A percentile compares a stretch with the other conserved stretches of the same genome.
Evolutionary conservation across 1,284 basidiomycete species (phyloP).

Genomic region (Trametes pubescens): DNA sequence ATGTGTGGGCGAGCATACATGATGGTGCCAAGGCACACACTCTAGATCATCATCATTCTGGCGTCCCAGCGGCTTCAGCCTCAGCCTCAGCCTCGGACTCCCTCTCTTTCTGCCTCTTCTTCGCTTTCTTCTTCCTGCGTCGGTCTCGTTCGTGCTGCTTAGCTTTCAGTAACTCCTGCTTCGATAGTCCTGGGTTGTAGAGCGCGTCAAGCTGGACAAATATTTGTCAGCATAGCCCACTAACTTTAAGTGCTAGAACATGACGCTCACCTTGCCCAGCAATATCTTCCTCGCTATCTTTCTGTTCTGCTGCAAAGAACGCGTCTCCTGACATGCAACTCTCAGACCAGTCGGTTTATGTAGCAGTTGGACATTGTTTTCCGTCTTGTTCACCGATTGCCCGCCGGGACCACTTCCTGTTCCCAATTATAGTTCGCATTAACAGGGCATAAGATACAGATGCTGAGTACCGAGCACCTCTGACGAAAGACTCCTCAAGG

Average conservation of each 20-base stretch:
- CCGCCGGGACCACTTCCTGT: conserved; percentile 85
- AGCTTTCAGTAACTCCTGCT: conserved; percentile 68
- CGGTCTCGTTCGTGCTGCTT: conserved; percentile 78
- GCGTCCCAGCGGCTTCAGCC: neutral
- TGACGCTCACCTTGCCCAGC: conserved; percentile 69
- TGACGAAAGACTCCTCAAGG: conserved; percentile 78
- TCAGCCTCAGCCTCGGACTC: conserved; percentile 4
- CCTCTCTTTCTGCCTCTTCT: conserved; percentile 39
- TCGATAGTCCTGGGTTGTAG: conserved; percentile 79
- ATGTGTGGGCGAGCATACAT: too few species aligned
- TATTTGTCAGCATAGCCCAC: neutral
- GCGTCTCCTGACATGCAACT: conserved; percentile 81
- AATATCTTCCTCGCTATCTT: conserved; percentile 72
- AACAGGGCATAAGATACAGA: conserved; percentile 28
- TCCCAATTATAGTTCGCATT: conserved; percentile 25
- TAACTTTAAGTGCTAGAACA: too few species aligned
- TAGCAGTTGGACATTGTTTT: conserved; percentile 82
- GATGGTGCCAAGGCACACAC: too few species aligned
- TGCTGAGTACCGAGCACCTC: conserved; percentile 54
- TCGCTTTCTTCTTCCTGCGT: conserved; percentile 68
- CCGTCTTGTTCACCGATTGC: conserved; percentile 87
- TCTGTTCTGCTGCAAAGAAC: conserved; percentile 75
- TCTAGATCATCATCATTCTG: too few species aligned
- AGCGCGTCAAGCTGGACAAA: conserved; percentile 67
- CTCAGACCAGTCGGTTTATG: conserved; percentile 83